Evolutionary conservation across 2,329 filamentous ascomycete genomes (phyloP).

Genomic region (Aspergillus pseudotamarii): DNA sequence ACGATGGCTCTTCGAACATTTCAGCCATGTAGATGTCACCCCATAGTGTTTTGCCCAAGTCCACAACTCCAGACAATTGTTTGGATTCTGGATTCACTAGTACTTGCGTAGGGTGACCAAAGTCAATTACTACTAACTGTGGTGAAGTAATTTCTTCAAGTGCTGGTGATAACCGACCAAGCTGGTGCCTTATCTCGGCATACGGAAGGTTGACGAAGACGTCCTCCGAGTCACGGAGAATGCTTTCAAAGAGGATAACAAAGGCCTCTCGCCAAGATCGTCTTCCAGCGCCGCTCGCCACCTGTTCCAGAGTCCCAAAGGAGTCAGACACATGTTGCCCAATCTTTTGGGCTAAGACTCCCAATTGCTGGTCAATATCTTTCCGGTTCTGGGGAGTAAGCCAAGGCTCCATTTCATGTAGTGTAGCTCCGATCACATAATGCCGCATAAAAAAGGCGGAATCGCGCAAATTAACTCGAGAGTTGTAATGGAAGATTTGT

Average conservation of each 20-base stretch:
- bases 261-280: conserved; percentile 59
- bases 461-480: conserved; percentile 27
- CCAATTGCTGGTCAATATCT: conserved; percentile 40
- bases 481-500: conserved; percentile 41
- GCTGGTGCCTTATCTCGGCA: conserved; percentile 54
- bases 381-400: conserved; percentile 34
- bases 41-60: conserved; percentile 58
- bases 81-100: conserved; percentile 54
- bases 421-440: conserved; percentile 36
- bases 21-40: conserved; percentile 59
- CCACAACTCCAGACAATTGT: conserved; percentile 54
- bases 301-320: conserved; percentile 55
- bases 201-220: conserved; percentile 61
- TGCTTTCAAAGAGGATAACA: conserved; percentile 53
- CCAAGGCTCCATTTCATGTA: conserved; percentile 33
- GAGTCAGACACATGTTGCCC: conserved; percentile 48
- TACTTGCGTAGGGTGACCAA: conserved; percentile 54
- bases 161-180: conserved; percentile 46
- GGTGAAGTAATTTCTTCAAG: conserved; percentile 56
- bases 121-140: conserved; percentile 54
- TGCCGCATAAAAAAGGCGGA: conserved; percentile 43
- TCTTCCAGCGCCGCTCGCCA: conserved; percentile 49
- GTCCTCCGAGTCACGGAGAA: conserved; percentile 61
- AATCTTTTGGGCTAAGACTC: conserved; percentile 44
- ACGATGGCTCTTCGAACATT: conserved; percentile 46